Percentiles rank a stretch among this genome's conserved stretches.
Evolutionary conservation across 2,329 filamentous ascomycete species (phyloP).

Genomic region (Cladobotryum mycophilum): DNA sequence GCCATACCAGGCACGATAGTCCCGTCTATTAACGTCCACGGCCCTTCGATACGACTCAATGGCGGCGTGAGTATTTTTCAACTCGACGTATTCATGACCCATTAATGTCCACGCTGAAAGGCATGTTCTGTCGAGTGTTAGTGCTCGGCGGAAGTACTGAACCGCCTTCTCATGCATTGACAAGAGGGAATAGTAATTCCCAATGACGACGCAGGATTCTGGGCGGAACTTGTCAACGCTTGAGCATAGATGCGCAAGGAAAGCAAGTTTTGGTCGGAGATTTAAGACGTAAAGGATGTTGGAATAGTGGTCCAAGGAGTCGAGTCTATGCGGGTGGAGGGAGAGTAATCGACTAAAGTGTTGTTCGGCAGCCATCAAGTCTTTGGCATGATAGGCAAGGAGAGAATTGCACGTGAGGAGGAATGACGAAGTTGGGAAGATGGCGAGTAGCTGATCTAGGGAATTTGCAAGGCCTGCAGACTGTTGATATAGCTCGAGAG

Average conservation of each 20-base stretch:
- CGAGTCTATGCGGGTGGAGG: constrained; percentile 65
- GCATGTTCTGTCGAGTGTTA: constrained; percentile 85
- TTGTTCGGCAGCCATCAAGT: constrained; percentile 61
- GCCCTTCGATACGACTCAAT: constrained; percentile 95
- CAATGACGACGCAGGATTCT: constrained; percentile 93
- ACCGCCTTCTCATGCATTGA: constrained; percentile 97
- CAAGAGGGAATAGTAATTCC: constrained; percentile 93
- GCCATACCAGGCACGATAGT: constrained; percentile 97
- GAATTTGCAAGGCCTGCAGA: constrained; percentile 67
- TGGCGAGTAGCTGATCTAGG: constrained; percentile 68
- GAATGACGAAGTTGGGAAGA: constrained; percentile 86
- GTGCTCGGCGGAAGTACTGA: constrained; percentile 89
- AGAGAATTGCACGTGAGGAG: constrained; percentile 85
- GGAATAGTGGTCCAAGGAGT: constrained; percentile 90
- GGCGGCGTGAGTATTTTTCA: constrained; percentile 96
- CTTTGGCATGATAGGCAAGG: constrained; percentile 83
- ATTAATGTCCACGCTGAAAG: constrained; percentile 96
- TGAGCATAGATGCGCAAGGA: constrained; percentile 84
- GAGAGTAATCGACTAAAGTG: constrained; percentile 76
- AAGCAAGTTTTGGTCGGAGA: constrained; percentile 80
- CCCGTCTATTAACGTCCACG: constrained; percentile 90
- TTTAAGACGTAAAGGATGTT: constrained; percentile 96
- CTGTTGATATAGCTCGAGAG: constrained; percentile 85
- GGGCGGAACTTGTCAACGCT: constrained; percentile 92
- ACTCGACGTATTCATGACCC: constrained; percentile 97